These are phyloP conservation scores for Plenodomus lindquistii DNA, from an alignment of 2,329 filamentous ascomycete genomes.

Conservation along the genomic window DNA sequence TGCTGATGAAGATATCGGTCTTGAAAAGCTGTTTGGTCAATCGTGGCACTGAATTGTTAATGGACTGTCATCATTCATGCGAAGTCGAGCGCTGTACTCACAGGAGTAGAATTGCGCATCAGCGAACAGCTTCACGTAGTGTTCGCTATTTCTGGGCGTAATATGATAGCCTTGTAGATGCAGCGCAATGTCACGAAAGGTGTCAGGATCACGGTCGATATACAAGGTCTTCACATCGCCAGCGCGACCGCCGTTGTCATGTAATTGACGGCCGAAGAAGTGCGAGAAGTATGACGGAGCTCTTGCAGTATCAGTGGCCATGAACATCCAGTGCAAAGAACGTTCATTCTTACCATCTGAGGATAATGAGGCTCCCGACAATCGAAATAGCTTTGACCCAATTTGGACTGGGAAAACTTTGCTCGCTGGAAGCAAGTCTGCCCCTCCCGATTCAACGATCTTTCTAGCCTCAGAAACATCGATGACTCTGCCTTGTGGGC, in stretches of 20 bases:
- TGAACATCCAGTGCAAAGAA: neutral
- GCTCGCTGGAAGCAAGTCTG: slow-evolving; percentile 64
- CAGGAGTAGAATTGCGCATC: slow-evolving; percentile 93
- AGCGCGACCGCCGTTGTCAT: slow-evolving; percentile 63
- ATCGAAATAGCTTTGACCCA: slow-evolving; percentile 67
- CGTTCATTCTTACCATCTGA: slow-evolving; percentile 65
- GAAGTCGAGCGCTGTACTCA: slow-evolving; percentile 47
- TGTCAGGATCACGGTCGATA: slow-evolving; percentile 89
- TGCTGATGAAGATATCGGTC: slow-evolving; percentile 88
- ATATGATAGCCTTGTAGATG: slow-evolving; percentile 93
- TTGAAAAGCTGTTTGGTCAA: slow-evolving; percentile 90
- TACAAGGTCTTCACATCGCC: slow-evolving; percentile 76
- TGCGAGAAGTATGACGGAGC: slow-evolving; percentile 96
- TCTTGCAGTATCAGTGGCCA: slow-evolving; percentile 59
- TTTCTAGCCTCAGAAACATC: slow-evolving; percentile 39
- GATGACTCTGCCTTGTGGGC: slow-evolving; percentile 37
- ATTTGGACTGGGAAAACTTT: slow-evolving; percentile 74
- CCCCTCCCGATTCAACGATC: slow-evolving; percentile 29
- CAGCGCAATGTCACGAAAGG: slow-evolving; percentile 85
- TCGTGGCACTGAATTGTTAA: slow-evolving; percentile 67
- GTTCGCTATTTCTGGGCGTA: slow-evolving; percentile 75
- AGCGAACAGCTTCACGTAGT: slow-evolving; percentile 90
- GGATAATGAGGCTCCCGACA: slow-evolving; percentile 71
- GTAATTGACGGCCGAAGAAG: slow-evolving; percentile 85
- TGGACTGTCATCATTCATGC: neutral